phyloP scores from a whole-genome alignment of 208 protist genomes.

The Blechomonas ayalai region DNA sequence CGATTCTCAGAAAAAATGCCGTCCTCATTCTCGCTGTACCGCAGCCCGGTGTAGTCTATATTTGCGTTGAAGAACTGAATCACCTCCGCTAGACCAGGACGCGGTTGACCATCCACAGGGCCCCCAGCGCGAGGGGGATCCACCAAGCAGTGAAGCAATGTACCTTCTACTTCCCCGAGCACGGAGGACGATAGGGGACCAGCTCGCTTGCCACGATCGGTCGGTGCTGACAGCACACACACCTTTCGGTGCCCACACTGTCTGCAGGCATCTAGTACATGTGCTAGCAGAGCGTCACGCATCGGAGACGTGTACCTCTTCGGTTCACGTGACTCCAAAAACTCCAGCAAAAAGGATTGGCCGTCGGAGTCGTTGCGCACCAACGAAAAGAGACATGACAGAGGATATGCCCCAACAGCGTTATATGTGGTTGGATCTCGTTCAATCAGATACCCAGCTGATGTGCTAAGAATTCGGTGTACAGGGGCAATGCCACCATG shows the following conservation, averaged over 20 bases:
- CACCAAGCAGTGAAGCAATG: slow-evolving; percentile 67
- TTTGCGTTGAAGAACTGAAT: slow-evolving; percentile 89
- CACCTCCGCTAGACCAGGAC: slow-evolving; percentile 16
- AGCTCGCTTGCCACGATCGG: slow-evolving; percentile 61
- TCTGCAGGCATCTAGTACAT: slow-evolving; percentile 77
- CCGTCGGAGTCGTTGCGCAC: slow-evolving; percentile 78
- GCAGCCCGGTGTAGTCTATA: slow-evolving; percentile 83
- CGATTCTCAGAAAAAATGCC: slow-evolving; percentile 89
- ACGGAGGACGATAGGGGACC: slow-evolving; percentile 41
- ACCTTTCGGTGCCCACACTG: slow-evolving; percentile 58
- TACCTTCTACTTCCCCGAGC: slow-evolving; percentile 79
- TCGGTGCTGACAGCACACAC: slow-evolving; percentile 33
- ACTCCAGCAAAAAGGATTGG: slow-evolving; percentile 80
- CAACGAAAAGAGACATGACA: slow-evolving; percentile 61
- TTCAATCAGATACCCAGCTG: slow-evolving; percentile 68
- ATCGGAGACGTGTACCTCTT: slow-evolving; percentile 78
- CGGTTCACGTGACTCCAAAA: slow-evolving; percentile 42
- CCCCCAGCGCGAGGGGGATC: slow-evolving; percentile 13
- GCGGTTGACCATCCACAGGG: neutral
- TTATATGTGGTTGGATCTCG: slow-evolving; percentile 85
- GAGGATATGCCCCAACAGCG: slow-evolving; percentile 50
- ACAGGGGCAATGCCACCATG: slow-evolving; percentile 17
- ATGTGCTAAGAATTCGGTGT: slow-evolving; percentile 66
- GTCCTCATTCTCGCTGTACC: slow-evolving; percentile 82
- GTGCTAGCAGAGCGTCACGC: slow-evolving; percentile 83